A percentile compares a stretch with the other conserved stretches of the same genome.
Conservation (phyloP, 2,329 filamentous ascomycete genomes). For the Plectosphaerella cucumerina region DNA sequence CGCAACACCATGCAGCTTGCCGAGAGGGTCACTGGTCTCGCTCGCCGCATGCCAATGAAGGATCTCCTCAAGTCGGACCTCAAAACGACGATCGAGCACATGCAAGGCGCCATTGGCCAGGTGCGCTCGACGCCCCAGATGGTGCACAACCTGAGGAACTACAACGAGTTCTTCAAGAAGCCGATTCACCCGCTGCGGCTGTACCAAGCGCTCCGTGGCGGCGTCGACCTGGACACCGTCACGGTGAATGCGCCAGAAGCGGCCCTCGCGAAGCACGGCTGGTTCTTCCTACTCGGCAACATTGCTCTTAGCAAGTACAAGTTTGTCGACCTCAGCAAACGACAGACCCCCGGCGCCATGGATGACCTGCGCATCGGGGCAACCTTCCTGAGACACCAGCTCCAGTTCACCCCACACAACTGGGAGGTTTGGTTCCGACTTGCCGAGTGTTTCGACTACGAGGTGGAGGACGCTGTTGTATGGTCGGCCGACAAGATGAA, state of each 20-base stretch:
- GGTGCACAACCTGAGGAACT: slow-evolving; percentile 81
- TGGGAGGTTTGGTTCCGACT: slow-evolving; percentile 93
- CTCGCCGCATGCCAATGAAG: slow-evolving; percentile 80
- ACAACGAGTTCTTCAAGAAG: slow-evolving; percentile 75
- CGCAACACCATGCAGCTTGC: slow-evolving; percentile 76
- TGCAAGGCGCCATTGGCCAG: slow-evolving; percentile 80
- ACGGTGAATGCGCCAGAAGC: slow-evolving; percentile 66
- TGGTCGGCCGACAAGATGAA: slow-evolving; percentile 93
- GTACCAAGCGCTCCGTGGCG: slow-evolving; percentile 75
- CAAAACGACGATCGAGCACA: slow-evolving; percentile 85
- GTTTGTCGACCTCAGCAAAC: slow-evolving; percentile 63
- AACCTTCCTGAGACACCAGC: slow-evolving; percentile 73
- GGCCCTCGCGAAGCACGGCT: slow-evolving; percentile 73
- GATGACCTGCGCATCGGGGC: slow-evolving; percentile 81
- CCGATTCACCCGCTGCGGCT: slow-evolving; percentile 78
- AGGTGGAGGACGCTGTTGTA: slow-evolving; percentile 79
- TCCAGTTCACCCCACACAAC: slow-evolving; percentile 75
- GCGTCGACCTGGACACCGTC: slow-evolving; percentile 69
- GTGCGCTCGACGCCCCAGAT: slow-evolving; percentile 76
- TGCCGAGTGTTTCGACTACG: slow-evolving; percentile 82
- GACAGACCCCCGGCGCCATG: slow-evolving; percentile 72
- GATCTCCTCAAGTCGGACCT: slow-evolving; percentile 89
- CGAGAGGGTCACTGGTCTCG: slow-evolving; percentile 77
- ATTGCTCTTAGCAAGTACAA: slow-evolving; percentile 84
- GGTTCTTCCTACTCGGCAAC: slow-evolving; percentile 90